Base-by-base conservation (phyloP, 2,329 filamentous ascomycete species). In the Pyrenophora graminea region DNA sequence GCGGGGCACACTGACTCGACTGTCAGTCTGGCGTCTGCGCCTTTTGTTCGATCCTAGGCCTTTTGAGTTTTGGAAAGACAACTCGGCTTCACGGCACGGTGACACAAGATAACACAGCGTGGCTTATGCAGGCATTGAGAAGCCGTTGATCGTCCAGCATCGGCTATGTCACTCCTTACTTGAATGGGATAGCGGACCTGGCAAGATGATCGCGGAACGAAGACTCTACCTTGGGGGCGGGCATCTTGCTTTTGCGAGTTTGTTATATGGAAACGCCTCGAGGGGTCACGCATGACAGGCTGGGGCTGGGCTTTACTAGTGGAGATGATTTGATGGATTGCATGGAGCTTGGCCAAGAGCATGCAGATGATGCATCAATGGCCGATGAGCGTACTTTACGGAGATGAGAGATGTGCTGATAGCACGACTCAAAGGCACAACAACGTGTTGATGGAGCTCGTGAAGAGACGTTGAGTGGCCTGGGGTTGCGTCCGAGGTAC, bases 1-100 rank as follows among this genome's bases (percentile, higher is more conserved):
- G 39, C 38, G 39, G 42, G 51, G 37, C 40, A 19, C n/a, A 48
- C 31, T 49, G 50, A 48, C 47, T 51, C 51, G 48, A 33, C 30
- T 10, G 10, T 37, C 30, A 43, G 40, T 30, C 9, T 37, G 32
- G 46, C 39, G 42, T 42, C 27, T 21, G 30, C 39, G 36, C 39
- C 27, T 23, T 18, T 54, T 36, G 27, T 39, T 34, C 42, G 15
- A 27, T 46, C n/a, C 30, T 39, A 43, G 41, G 36, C 31, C 42
- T 31, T 12, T 15, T 23, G 21, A 9, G 31, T 12, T 13, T 18
- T 34, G 47, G 34, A 43, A 18, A 9, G 25, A 50, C 36, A 21
- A 18, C 6, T 43, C 40, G 42, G 21, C 38, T 32, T 12, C 17
- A 6, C 39, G 38, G 43, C 43, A 34, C 43, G 17, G 32, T 39